Percentiles rank a stretch among this genome's conserved stretches.
Evolutionary conservation across 2,329 filamentous ascomycete genomes (phyloP).

Genomic region (Aspergillus chevalieri): DNA sequence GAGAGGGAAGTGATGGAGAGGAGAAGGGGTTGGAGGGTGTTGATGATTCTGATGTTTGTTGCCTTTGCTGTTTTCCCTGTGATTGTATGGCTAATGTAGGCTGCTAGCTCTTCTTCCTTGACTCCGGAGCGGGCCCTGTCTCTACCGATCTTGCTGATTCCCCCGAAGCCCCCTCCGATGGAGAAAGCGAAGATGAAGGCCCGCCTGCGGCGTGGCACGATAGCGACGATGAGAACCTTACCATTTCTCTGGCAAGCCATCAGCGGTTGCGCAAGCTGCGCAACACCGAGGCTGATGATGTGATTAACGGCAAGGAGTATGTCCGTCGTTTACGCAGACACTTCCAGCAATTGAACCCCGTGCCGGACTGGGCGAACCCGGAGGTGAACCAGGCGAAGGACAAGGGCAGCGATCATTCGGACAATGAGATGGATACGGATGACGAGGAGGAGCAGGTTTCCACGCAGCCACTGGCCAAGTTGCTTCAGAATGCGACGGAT

Average conservation of each 20-base stretch:
- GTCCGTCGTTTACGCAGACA: constrained; percentile 71
- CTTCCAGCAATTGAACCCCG: constrained; percentile 57
- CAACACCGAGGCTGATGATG: constrained; percentile 72
- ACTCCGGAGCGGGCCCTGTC: constrained; percentile 53
- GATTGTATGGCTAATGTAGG: not conserved
- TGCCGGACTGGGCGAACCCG: constrained; percentile 55
- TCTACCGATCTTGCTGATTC: constrained; percentile 23
- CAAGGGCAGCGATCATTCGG: constrained; percentile 39
- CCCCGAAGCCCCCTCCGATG: constrained; percentile 35
- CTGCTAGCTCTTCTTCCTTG: constrained; percentile 68
- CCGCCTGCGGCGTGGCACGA: constrained; percentile 67
- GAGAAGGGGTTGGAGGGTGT: constrained; percentile 55
- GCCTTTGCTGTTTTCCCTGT: not conserved
- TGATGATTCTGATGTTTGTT: constrained; percentile 64
- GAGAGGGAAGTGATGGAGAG: constrained; percentile 43
- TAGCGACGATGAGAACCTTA: constrained; percentile 86
- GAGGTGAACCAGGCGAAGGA: constrained; percentile 35
- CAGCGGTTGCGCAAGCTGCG: constrained; percentile 76
- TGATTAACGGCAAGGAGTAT: constrained; percentile 83
- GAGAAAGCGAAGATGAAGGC: constrained; percentile 23
- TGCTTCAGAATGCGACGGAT: constrained; percentile 68
- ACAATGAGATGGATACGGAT: constrained; percentile 50
- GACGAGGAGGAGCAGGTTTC: constrained; percentile 58
- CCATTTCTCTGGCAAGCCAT: constrained; percentile 72
- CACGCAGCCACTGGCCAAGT: constrained; percentile 68